Evolutionary conservation across 148 eudicot genomes (phyloP), one percentile per base, ranked within the genome.

Genomic region (Camellia lanceoleosa): DNA sequence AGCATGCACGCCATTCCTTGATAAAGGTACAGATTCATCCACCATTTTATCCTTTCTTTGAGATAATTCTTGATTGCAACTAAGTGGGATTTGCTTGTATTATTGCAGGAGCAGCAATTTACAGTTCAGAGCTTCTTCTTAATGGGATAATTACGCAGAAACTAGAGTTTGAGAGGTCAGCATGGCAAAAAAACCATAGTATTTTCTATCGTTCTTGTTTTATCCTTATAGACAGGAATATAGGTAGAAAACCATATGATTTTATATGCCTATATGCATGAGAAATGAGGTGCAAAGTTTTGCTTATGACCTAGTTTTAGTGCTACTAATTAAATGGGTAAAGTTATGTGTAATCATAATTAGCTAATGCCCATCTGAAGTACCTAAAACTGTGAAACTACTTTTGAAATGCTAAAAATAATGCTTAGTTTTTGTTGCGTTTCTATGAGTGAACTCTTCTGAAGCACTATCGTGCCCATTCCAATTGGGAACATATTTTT

Each of bases 91-190:
- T 76, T 59, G 62, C 47, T 58, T 74, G 41, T 68, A 61, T 62
- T n/a, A 69, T 78, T 85, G 71, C 89, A 92, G 97, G 94, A 69
- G 87, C 81, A 81, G 78, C 81, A 55, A 79, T 83, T 38, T 89
- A 84, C 83, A 82, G 82, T 80, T 83, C 97, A 68, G 97, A 92
- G 84, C 90, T 92, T 77, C 80, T 92, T 71, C 84, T 92, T 52
- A 90, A 84, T 82, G 94, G 97, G 63, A 92, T 92, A 47, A 68
- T 92, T 68, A 84, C 79, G 43, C 97, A 90, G 89, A 90, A 88
- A 79, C 90, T 92, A 70, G 88, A 90, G 77, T 89, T 82, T 79
- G 87, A 79, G 79, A 89, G 91, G 97, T 92, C 44, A 82, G 90
- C 59, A 79, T 38, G 19, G 1, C 76, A 14, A 51, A 9, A 44